Base-by-base conservation (phyloP, 371 early-diverging fungal genomes). In the Mucor plumbeus region DNA sequence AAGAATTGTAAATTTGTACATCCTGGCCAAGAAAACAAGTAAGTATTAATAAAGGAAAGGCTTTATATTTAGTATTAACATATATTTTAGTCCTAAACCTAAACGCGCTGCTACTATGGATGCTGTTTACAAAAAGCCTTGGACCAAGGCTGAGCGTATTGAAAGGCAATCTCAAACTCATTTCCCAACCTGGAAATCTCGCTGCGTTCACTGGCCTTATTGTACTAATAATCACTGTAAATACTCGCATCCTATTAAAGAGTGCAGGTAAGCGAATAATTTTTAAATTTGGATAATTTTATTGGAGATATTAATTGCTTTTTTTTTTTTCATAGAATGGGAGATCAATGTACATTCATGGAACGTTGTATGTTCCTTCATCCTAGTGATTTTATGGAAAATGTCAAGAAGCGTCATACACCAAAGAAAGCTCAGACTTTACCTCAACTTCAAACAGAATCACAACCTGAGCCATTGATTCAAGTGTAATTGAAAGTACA, bases 141-240 rank as follows among this genome's bases (percentile, higher is more conserved):
- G 76, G 76, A 71, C 73, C 13, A 73, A 78, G 19, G 35, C 58
- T 17, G 75, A 81, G 43, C 66, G 64, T 31, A 81, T 81, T 61
- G 74, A 78, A 40, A 72, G 71, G 48, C 82, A 81, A 62, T 61
- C 69, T n/a, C 79, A 79, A 44, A 59, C 69, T 6, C 74, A 79
- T 41, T 65, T 60, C 9, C 79, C 82, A 35, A 65, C 66, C 10
- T 75, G 83, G 73, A 84, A 83, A 69, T 74, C 83, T 14, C 77
- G 87, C 7, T 87, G 87, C 68, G 71, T 74, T 54, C 83, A 79
- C 65, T 87, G 87, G 87, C 87, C 87, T 10, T 72, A 75, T 44
- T 87, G 87, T 67, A 87, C 85, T 26, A 87, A 87, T 72, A 85
- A 85, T 60, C 79, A 84, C 56, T 87, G 87, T 79, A 87, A 87